phyloP scores from a whole-genome alignment of 176 grass and related monocot species.

The Miscanthus lutarioriparius region DNA sequence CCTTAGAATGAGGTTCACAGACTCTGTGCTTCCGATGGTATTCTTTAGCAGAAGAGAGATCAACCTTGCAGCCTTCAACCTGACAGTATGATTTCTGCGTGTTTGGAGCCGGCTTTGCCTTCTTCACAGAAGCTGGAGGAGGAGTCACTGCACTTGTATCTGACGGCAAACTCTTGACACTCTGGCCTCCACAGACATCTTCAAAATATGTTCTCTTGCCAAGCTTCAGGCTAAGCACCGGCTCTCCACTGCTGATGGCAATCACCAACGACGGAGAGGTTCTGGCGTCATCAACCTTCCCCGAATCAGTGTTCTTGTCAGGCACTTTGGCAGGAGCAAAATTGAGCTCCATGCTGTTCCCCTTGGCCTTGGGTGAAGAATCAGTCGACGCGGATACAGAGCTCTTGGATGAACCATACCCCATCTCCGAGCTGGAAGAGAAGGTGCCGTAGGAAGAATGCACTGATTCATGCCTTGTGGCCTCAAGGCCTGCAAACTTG shows the following conservation, averaged over 20 bases:
- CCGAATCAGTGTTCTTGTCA: constrained; percentile 15
- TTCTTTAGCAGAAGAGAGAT: constrained; percentile 84
- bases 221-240: constrained; percentile 56
- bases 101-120: constrained; percentile 43
- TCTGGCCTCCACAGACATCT: constrained; percentile 50
- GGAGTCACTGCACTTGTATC: not conserved
- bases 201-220: constrained; percentile 71
- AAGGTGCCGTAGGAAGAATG: constrained; percentile 41
- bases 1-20: constrained; percentile 75
- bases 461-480: constrained; percentile 24
- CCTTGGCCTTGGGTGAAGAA: constrained; percentile 39
- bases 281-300: constrained; percentile 34
- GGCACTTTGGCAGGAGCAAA: constrained; percentile 31
- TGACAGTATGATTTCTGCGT: constrained; percentile 52
- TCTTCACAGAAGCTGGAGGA: constrained; percentile 42
- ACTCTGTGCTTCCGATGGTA: constrained; percentile 92
- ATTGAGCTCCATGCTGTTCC: constrained; percentile 45
- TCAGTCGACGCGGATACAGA: constrained; percentile 41
- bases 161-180: constrained; percentile 36
- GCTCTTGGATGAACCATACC: constrained; percentile 58
- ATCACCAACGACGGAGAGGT: constrained; percentile 31
- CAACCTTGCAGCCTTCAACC: constrained; percentile 81
- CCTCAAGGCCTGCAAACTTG: constrained; percentile 25
- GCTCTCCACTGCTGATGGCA: constrained; percentile 41
- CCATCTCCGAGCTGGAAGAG: constrained; percentile 53